Evolutionary conservation across 257 asterid species (phyloP).

Genomic region (Striga asiatica): DNA sequence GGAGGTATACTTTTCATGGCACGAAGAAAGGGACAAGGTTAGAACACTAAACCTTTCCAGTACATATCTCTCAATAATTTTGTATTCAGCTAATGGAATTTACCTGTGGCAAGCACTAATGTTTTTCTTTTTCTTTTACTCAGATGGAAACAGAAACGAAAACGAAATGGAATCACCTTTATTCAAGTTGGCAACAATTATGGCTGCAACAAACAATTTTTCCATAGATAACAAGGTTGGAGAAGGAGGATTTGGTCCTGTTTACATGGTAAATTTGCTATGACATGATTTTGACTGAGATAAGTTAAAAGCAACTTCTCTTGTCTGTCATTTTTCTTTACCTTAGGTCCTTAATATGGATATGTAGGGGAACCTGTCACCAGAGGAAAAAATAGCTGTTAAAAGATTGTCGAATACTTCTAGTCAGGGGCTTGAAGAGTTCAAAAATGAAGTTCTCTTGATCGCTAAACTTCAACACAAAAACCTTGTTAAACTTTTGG

Average conservation of each 20-base stretch:
- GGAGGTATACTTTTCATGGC: neutral
- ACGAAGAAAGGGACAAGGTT: neutral
- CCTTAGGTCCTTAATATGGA: neutral
- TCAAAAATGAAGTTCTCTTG: slow-evolving; percentile 21
- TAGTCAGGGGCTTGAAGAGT: slow-evolving; percentile 28
- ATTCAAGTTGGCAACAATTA: slow-evolving; percentile 16
- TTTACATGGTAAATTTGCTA: slow-evolving; percentile 25
- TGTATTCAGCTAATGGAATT: neutral
- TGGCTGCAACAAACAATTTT: slow-evolving; percentile 29
- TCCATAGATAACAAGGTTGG: slow-evolving; percentile 25
- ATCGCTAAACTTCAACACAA: slow-evolving; percentile 38
- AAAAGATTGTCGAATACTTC: slow-evolving; percentile 34
- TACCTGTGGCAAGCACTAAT: neutral
- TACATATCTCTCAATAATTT: neutral
- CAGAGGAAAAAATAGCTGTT: slow-evolving; percentile 28
- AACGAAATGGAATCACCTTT: slow-evolving; percentile 26
- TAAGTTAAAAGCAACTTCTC: neutral
- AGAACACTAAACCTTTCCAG: neutral
- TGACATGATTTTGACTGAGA: neutral
- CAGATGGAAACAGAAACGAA: neutral
- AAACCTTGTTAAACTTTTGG: slow-evolving; percentile 35
- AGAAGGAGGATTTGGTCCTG: slow-evolving; percentile 41
- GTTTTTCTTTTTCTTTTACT: neutral
- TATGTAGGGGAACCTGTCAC: slow-evolving; percentile 17
- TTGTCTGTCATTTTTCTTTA: neutral